Percentiles rank a stretch among this genome's conserved stretches.
Conservation (phyloP, 2,329 filamentous ascomycete genomes). For the Geosmithia putterillii region DNA sequence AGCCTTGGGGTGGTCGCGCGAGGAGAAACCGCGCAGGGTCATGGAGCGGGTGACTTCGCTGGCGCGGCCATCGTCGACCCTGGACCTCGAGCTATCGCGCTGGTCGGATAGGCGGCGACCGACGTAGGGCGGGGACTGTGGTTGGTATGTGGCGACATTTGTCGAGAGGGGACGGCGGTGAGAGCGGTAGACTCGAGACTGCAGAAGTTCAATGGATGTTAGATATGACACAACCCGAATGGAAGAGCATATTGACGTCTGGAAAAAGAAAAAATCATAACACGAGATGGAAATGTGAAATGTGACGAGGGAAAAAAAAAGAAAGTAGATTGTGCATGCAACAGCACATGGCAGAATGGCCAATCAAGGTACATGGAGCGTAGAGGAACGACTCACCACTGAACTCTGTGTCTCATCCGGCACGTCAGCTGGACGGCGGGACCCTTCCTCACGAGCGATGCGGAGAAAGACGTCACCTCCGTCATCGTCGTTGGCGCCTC, state of each 20-base stretch:
- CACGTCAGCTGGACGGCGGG: conserved; percentile 17
- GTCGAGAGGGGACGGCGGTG: conserved; percentile 43
- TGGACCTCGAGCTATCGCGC: conserved; percentile 29
- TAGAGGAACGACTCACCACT: conserved; percentile 28
- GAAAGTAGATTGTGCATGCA: neutral
- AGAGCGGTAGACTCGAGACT: conserved; percentile 36
- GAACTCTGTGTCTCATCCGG: conserved; percentile 21
- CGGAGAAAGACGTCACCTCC: conserved; percentile 46
- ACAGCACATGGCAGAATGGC: conserved; percentile 1
- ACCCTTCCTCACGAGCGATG: conserved; percentile 42
- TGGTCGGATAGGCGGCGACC: conserved; percentile 45
- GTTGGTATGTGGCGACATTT: conserved; percentile 32
- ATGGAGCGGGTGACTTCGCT: conserved; percentile 26
- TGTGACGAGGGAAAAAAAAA: neutral
- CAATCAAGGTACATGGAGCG: conserved; percentile 2
- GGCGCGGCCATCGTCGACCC: conserved; percentile 30
- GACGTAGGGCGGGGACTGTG: conserved; percentile 36
- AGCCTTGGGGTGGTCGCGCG: conserved; percentile 28
- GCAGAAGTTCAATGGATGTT: neutral
- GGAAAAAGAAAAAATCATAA: neutral
- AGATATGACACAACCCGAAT: neutral
- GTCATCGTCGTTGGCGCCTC: conserved; percentile 29
- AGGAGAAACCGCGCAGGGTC: conserved; percentile 27
- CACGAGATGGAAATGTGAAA: neutral
- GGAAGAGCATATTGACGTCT: neutral